Conservation (phyloP, 139 green algal genomes). For the Pleodorina starrii region DNA sequence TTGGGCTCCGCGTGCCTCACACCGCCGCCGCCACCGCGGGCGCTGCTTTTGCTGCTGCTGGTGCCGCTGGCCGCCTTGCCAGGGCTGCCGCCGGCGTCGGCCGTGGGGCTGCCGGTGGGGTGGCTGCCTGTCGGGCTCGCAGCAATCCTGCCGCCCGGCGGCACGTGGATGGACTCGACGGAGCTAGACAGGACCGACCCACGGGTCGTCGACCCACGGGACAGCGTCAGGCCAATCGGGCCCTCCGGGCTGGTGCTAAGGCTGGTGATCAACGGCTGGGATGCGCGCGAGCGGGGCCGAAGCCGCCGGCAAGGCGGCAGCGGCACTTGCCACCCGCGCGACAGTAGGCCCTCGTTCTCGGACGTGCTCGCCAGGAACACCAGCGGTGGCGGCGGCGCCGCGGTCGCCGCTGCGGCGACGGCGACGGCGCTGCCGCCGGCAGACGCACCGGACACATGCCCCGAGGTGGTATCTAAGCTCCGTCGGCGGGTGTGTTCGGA, state of each 20-base stretch:
- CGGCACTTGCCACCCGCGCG: neutral
- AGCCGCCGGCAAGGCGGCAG: neutral
- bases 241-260: constrained; percentile 22
- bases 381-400: neutral
- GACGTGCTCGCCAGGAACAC: neutral
- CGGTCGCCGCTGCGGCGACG: neutral
- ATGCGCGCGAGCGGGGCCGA: neutral
- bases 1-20: too few relatives aligned
- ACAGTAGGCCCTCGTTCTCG: neutral
- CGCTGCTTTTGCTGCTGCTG: too few relatives aligned
- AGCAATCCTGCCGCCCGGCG: neutral
- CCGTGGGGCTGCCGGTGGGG: too few relatives aligned
- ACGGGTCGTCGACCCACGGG: neutral
- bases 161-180: constrained; percentile 29
- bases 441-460: neutral
- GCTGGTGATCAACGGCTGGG: constrained; percentile 5
- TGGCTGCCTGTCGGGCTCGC: neutral
- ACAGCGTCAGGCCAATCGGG: neutral
- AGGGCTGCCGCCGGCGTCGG: too few relatives aligned
- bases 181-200: constrained; percentile 15
- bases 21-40: too few relatives aligned
- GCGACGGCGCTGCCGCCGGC: neutral
- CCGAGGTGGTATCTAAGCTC: neutral
- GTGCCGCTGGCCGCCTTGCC: too few relatives aligned
- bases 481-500: neutral